Evolutionary conservation across 1,284 basidiomycete species (phyloP).

Genomic region (Coriolopsis trogii): DNA sequence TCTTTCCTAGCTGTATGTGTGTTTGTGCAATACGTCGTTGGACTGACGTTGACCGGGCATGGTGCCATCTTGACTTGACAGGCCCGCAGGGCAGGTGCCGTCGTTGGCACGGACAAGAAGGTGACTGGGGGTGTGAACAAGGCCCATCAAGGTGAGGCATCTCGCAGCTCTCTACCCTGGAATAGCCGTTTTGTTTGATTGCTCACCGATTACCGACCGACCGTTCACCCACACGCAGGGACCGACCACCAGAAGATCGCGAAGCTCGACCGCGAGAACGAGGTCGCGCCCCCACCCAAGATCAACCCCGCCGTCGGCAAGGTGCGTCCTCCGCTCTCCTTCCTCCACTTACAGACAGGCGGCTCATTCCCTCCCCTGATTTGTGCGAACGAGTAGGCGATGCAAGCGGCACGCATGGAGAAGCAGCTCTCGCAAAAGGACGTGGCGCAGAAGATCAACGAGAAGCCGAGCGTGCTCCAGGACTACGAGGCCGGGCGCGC

Average conservation of each 20-base stretch:
- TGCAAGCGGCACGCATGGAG: slow-evolving; percentile 81
- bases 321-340: slow-evolving; percentile 44
- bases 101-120: slow-evolving; percentile 82
- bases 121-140: slow-evolving; percentile 68
- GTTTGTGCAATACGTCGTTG: neutral
- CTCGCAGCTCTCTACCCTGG: neutral
- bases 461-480: slow-evolving; percentile 85
- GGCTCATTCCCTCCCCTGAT: no score
- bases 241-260: slow-evolving; percentile 94
- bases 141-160: slow-evolving; percentile 61
- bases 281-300: slow-evolving; percentile 93
- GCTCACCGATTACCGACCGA: neutral
- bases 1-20: slow-evolving; percentile 49
- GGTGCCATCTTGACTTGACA: slow-evolving; percentile 36
- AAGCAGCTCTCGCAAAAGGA: slow-evolving; percentile 90
- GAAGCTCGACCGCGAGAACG: slow-evolving; percentile 94
- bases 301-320: slow-evolving; percentile 81
- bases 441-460: slow-evolving; percentile 90
- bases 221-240: slow-evolving; percentile 44
- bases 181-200: neutral
- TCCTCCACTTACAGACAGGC: neutral
- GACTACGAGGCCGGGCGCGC: slow-evolving; percentile 93
- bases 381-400: slow-evolving; percentile 65
- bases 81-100: slow-evolving; percentile 73
- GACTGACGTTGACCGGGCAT: slow-evolving; percentile 11